Evolutionary conservation across 331 rosid species (phyloP).

Genomic region (Pyracantha coccinea): DNA sequence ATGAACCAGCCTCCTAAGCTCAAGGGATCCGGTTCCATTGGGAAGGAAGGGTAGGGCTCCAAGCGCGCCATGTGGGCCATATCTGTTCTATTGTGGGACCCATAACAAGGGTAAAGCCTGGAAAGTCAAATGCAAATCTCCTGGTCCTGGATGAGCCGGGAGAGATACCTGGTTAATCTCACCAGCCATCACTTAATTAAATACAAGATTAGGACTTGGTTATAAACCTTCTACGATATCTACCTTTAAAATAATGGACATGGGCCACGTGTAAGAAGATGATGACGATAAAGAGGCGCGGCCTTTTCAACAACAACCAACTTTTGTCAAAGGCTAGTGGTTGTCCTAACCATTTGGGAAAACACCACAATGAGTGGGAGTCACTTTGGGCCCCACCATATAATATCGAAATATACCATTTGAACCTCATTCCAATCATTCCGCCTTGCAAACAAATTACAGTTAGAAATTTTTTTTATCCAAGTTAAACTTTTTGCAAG

Average conservation of each 20-base stretch:
- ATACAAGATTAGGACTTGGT: not conserved
- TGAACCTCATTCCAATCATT: not conserved
- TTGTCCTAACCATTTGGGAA: not conserved
- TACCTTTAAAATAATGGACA: slow-evolving; percentile 6
- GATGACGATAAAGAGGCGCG: slow-evolving; percentile 20
- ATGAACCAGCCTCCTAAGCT: too few relatives aligned
- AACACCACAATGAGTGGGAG: slow-evolving; percentile 1
- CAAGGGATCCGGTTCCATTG: fast-evolving
- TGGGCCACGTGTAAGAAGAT: slow-evolving; percentile 31
- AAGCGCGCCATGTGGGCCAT: not conserved
- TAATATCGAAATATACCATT: not conserved
- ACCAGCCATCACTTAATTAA: too few relatives aligned
- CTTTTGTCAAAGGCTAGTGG: slow-evolving; percentile 8
- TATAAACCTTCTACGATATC: slow-evolving; percentile 1
- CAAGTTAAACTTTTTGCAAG: too few relatives aligned
- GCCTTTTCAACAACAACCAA: slow-evolving; percentile 29
- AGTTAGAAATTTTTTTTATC: too few relatives aligned
- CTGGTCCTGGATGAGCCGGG: not conserved
- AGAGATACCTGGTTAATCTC: too few relatives aligned
- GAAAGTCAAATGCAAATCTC: not conserved
- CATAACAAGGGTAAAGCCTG: not conserved
- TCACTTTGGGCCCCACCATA: slow-evolving; percentile 9
- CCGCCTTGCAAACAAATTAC: not conserved
- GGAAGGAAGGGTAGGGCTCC: not conserved
- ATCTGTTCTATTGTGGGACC: not conserved